Evolutionary conservation across 257 asterid genomes (phyloP).

Genomic region (Plantago major): DNA sequence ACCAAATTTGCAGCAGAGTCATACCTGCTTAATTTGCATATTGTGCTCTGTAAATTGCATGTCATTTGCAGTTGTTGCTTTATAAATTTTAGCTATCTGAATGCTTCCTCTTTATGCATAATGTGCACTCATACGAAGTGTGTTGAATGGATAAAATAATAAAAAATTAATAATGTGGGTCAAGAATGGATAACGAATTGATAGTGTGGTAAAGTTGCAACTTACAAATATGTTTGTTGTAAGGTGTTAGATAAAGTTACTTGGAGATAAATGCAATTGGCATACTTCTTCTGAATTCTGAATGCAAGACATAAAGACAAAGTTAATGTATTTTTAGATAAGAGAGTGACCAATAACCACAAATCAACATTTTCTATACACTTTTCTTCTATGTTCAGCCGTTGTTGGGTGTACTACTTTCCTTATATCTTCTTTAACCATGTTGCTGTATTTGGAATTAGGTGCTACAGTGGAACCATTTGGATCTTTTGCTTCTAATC

Average conservation of each 20-base stretch:
- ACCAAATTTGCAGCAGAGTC: too few species aligned
- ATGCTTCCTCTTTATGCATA: not conserved
- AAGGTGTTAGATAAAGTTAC: too few species aligned
- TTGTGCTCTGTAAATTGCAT: not conserved
- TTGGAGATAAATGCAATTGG: too few species aligned
- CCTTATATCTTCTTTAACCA: slow-evolving; percentile 13
- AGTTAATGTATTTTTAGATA: too few species aligned
- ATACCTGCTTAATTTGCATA: too few species aligned
- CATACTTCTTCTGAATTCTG: too few species aligned
- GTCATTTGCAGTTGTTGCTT: not conserved
- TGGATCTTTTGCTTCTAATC: slow-evolving; percentile 95
- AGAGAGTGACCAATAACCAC: not conserved
- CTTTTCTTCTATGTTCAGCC: not conserved
- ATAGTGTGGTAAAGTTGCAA: too few species aligned
- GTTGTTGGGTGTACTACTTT: not conserved
- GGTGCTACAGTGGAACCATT: slow-evolving; percentile 97
- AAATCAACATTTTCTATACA: slow-evolving; percentile 3
- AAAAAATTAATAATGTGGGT: too few species aligned
- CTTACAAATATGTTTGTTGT: too few species aligned
- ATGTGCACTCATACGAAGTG: not conserved
- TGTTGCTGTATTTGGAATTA: slow-evolving; percentile 38
- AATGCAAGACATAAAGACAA: too few species aligned
- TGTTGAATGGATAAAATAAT: not conserved
- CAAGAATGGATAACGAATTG: too few species aligned
- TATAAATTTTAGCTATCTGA: too few species aligned